Conservation (phyloP, 805 yeast species). For the Ogataea wickerhamii region DNA sequence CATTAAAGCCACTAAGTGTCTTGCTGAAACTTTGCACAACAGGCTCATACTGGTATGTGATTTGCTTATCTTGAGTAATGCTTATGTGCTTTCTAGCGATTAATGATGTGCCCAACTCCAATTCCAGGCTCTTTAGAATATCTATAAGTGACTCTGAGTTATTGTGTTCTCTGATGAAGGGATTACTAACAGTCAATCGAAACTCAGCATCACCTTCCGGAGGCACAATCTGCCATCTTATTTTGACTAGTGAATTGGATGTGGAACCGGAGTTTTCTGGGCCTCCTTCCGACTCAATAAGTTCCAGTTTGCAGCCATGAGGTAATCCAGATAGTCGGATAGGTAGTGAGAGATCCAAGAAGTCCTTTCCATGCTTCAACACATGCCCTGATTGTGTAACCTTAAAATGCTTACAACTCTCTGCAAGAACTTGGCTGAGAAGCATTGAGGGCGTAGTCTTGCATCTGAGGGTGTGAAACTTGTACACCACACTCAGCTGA, state of each 20-base stretch:
- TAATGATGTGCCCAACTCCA: conserved; percentile 4
- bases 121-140: conserved; percentile 19
- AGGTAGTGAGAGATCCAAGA: conserved; percentile 39
- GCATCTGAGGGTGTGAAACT: conserved; percentile 32
- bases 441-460: conserved; percentile 35
- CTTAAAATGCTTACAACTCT: conserved; percentile 37
- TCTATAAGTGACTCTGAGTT: conserved; percentile 8
- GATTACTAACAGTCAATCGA: conserved; percentile 11
- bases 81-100: conserved; percentile 7
- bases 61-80: background rate
- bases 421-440: conserved; percentile 35
- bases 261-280: conserved; percentile 3
- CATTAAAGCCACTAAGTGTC: conserved; percentile 15
- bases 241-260: conserved; percentile 13
- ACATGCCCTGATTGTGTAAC: conserved; percentile 19
- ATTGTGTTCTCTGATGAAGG: conserved; percentile 14
- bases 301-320: conserved; percentile 39
- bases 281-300: conserved; percentile 13
- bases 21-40: conserved; percentile 26
- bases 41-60: conserved; percentile 14
- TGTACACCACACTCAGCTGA: conserved; percentile 34
- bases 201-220: conserved; percentile 16
- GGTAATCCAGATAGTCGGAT: conserved; percentile 42
- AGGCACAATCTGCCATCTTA: conserved; percentile 23
- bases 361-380: conserved; percentile 29